Percentiles rank a stretch among this genome's conserved stretches.
Conservation (phyloP, 1,139 yeast genomes). For the Suhomyces choctaworum region DNA sequence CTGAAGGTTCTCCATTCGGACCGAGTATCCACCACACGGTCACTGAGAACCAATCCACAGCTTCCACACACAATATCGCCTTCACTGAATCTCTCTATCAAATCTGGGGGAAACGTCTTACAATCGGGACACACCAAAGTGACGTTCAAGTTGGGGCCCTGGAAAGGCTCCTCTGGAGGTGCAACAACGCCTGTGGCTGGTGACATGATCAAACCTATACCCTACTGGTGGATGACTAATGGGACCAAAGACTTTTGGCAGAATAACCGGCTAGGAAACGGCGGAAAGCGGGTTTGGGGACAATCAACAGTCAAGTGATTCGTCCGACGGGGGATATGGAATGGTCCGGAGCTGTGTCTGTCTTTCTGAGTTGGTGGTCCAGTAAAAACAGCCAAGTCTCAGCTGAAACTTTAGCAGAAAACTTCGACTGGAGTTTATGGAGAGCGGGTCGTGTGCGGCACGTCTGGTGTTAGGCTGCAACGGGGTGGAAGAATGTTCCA, state of each 20-base stretch:
- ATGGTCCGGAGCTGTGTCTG: slow-evolving; percentile 1
- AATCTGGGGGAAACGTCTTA: slow-evolving; percentile 91
- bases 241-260: neutral
- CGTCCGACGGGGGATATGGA: neutral
- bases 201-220: slow-evolving; percentile 5
- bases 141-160: slow-evolving; percentile 79
- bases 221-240: slow-evolving; percentile 1
- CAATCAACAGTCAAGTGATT: slow-evolving; percentile 9
- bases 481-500: no score
- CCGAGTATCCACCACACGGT: slow-evolving; percentile 89
- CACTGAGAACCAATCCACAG: slow-evolving; percentile 92
- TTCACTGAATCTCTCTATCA: slow-evolving; percentile 92
- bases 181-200: slow-evolving; percentile 7
- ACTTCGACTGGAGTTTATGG: no score
- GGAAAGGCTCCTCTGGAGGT: slow-evolving; percentile 27
- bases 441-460: no score
- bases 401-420: neutral
- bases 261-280: neutral
- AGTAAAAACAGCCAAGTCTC: slow-evolving; percentile 1
- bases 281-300: neutral
- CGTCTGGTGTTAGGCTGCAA: no score
- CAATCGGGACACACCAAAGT: slow-evolving; percentile 95
- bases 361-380: neutral
- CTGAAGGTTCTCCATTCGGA: slow-evolving; percentile 98
- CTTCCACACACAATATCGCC: slow-evolving; percentile 98